A percentile compares a stretch with the other conserved stretches of the same genome.
Conservation (phyloP, 768 basidiomycete species). For the Lentinula sp. region DNA sequence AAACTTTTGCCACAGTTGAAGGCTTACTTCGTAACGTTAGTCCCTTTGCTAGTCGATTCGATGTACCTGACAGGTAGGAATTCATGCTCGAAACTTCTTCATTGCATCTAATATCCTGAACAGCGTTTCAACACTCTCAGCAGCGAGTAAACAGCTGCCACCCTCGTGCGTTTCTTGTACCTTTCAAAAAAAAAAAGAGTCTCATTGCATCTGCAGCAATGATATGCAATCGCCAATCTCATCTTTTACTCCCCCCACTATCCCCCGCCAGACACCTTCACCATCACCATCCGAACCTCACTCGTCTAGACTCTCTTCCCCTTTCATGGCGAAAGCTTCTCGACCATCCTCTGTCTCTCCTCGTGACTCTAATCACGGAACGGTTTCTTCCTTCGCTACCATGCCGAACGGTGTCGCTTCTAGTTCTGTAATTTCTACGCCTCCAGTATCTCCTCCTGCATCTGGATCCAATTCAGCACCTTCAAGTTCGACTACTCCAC, state of each 20-base stretch:
- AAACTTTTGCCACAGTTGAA: background rate
- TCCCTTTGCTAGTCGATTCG: background rate
- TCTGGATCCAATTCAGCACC: background rate
- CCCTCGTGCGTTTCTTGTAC: background rate
- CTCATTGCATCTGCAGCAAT: background rate
- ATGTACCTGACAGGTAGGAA: background rate
- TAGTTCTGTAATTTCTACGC: constrained; percentile 14
- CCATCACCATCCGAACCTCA: constrained; percentile 8
- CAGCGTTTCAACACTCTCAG: background rate
- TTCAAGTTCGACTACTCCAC: constrained; percentile 11
- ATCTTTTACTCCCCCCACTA: background rate
- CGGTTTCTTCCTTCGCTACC: constrained; percentile 6
- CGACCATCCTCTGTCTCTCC: constrained; percentile 12
- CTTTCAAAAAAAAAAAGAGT: background rate
- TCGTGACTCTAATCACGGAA: constrained; percentile 8
- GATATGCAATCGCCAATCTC: background rate
- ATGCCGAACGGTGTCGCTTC: constrained; percentile 9
- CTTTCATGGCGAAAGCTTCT: constrained; percentile 18
- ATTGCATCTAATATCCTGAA: background rate
- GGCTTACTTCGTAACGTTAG: background rate
- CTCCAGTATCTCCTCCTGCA: constrained; percentile 19
- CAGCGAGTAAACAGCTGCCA: background rate
- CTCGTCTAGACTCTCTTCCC: constrained; percentile 15
- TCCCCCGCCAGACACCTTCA: constrained; percentile 2
- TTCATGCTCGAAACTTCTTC: background rate